These are phyloP conservation scores for Trichoderma brevicompactum DNA, from an alignment of 2,329 filamentous ascomycete genomes.

Conservation along the genomic window DNA sequence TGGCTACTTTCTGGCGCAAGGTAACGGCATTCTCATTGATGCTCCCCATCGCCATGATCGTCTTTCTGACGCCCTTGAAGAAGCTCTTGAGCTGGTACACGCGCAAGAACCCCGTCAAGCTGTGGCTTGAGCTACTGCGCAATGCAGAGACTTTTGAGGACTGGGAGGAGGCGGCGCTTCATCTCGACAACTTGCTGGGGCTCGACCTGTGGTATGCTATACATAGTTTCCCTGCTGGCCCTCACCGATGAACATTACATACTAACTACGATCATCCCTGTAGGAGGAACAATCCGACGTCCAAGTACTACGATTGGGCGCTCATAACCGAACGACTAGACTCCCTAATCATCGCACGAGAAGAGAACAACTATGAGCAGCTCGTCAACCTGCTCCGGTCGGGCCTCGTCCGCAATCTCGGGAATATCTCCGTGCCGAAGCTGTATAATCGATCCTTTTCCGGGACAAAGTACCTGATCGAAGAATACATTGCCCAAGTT, in stretches of 20 bases:
- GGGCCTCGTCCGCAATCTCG: conserved; percentile 81
- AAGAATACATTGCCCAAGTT: conserved; percentile 86
- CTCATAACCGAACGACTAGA: conserved; percentile 79
- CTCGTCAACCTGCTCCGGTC: conserved; percentile 81
- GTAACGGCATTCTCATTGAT: conserved; percentile 44
- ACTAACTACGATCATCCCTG: conserved; percentile 24
- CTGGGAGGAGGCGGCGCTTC: conserved; percentile 82
- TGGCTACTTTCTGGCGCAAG: conserved; percentile 65
- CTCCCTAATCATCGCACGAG: conserved; percentile 69
- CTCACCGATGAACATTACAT: background rate
- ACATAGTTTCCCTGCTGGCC: background rate
- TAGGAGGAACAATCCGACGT: conserved; percentile 83
- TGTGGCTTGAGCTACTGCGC: conserved; percentile 67
- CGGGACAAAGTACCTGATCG: conserved; percentile 87
- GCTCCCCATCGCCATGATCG: conserved; percentile 26
- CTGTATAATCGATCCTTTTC: conserved; percentile 85
- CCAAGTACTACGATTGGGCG: conserved; percentile 82
- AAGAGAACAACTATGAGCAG: conserved; percentile 72
- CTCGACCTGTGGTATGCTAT: conserved; percentile 75
- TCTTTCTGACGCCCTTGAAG: conserved; percentile 50
- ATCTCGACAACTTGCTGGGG: conserved; percentile 80
- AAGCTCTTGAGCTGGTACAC: conserved; percentile 70
- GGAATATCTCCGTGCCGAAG: conserved; percentile 81
- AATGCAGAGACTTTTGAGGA: conserved; percentile 76
- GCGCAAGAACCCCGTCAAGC: conserved; percentile 65